These are phyloP conservation scores for Pyricularia pennisetigena DNA, from an alignment of 2,329 filamentous ascomycete genomes.

Conservation along the genomic window DNA sequence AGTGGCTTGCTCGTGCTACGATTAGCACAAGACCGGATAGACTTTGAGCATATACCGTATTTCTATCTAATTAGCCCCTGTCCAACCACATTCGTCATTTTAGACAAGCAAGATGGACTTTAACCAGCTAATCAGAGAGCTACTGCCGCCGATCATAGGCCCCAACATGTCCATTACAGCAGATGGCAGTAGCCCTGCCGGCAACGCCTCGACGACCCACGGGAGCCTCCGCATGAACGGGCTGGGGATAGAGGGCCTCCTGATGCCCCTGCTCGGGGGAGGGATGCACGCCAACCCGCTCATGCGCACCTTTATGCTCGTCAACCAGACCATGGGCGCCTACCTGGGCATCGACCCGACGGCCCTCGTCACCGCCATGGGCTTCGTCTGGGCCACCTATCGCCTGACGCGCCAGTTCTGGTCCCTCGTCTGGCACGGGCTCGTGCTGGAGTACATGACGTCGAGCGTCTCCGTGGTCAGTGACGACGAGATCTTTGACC, in stretches of 20 bases:
- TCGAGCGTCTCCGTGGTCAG: conserved; percentile 42
- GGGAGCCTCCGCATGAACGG: conserved; percentile 12
- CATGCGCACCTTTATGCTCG: conserved; percentile 28
- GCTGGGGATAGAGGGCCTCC: conserved; percentile 18
- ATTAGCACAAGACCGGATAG: not conserved
- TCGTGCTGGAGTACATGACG: conserved; percentile 37
- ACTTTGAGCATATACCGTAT: not conserved
- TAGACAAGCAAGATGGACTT: not conserved
- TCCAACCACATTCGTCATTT: not conserved
- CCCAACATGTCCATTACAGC: not conserved
- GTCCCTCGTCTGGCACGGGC: conserved; percentile 6
- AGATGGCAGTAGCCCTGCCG: not conserved
- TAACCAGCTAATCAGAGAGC: not conserved
- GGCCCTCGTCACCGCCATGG: conserved; percentile 31
- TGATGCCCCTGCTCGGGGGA: conserved; percentile 30
- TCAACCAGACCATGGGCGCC: conserved; percentile 33
- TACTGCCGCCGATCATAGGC: not conserved
- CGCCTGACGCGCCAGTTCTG: conserved; percentile 25
- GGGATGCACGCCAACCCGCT: conserved; percentile 25
- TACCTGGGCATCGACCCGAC: conserved; percentile 40
- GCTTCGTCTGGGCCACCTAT: conserved; percentile 34
- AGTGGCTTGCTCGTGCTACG: not conserved
- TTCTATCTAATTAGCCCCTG: not conserved
- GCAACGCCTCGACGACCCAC: conserved; percentile 9
- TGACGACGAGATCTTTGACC: conserved; percentile 46